Conservation (phyloP, 2,329 filamentous ascomycete species). For the Phaeosphaeria sp. region DNA sequence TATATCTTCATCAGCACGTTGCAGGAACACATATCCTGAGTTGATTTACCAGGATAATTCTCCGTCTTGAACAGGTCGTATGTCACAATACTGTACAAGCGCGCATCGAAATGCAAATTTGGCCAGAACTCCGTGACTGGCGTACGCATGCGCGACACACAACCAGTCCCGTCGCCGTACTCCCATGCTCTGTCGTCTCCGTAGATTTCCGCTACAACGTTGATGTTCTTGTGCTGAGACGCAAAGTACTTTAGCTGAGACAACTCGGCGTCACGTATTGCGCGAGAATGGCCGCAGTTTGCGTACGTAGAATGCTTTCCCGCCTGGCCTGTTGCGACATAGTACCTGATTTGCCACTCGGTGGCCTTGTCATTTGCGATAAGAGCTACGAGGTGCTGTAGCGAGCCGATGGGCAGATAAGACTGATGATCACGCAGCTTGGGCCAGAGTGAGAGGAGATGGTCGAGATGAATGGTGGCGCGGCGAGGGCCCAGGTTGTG, state of each 20-base stretch:
- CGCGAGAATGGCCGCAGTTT: background rate
- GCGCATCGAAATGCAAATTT: conserved; percentile 3
- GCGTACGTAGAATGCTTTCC: background rate
- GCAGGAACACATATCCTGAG: background rate
- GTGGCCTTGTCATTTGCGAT: conserved; percentile 8
- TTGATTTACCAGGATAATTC: background rate
- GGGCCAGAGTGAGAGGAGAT: conserved; percentile 7
- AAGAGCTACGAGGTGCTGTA: conserved; percentile 1
- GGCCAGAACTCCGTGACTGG: conserved; percentile 8
- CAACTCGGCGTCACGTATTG: conserved; percentile 1
- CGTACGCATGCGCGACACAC: conserved; percentile 4
- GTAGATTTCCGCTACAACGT: conserved; percentile 3
- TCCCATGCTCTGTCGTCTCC: conserved; percentile 4
- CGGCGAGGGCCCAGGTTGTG: background rate
- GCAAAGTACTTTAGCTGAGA: conserved; percentile 1
- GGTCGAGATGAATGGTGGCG: conserved; percentile 8
- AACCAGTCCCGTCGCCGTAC: background rate
- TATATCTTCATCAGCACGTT: background rate
- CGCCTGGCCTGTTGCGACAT: conserved; percentile 6
- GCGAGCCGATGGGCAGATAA: background rate
- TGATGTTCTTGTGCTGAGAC: background rate
- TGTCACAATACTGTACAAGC: background rate
- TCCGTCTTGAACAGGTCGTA: background rate
- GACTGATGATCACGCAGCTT: background rate
- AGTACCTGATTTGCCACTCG: conserved; percentile 8